Conservation (phyloP, 2,329 filamentous ascomycete species). For the Aspergillaceae sp. region DNA sequence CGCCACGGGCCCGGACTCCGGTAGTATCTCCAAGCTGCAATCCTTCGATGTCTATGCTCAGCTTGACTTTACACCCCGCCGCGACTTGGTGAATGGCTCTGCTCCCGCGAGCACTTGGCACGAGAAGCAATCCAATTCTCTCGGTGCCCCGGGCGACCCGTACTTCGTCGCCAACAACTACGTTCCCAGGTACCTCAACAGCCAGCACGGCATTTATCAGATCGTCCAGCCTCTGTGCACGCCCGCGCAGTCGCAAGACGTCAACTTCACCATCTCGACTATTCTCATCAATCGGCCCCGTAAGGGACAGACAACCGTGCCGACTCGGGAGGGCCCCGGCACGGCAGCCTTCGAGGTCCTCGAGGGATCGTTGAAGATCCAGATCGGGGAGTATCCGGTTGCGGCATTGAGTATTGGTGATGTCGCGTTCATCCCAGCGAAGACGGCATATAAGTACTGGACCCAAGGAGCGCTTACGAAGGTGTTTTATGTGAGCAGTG, state of each 20-base stretch:
- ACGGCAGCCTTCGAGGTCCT: conserved; percentile 34
- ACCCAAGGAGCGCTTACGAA: conserved; percentile 18
- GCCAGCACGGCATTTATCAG: conserved; percentile 30
- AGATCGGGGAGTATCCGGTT: conserved; percentile 21
- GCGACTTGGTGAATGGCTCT: conserved; percentile 35
- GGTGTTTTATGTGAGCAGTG: conserved; percentile 15
- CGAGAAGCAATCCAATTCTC: conserved; percentile 23
- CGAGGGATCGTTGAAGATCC: conserved; percentile 28
- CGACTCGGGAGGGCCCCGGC: conserved; percentile 17
- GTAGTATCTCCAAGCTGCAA: conserved; percentile 29
- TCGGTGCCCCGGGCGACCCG: conserved; percentile 27
- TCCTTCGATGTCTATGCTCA: conserved; percentile 39
- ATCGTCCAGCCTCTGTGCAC: conserved; percentile 40
- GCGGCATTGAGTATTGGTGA: conserved; percentile 28
- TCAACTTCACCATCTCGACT: conserved; percentile 38
- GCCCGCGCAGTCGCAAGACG: conserved; percentile 27
- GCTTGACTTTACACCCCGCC: conserved; percentile 33
- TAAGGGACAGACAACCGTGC: conserved; percentile 13
- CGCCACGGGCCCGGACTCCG: conserved; percentile 18
- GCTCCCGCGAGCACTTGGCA: conserved; percentile 34
- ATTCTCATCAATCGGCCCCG: conserved; percentile 31
- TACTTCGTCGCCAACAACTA: conserved; percentile 41
- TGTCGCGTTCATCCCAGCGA: conserved; percentile 32
- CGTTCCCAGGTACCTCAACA: conserved; percentile 39
- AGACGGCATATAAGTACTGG: conserved; percentile 28